These are phyloP conservation scores for Cyclocybe cylindracea DNA, from an alignment of 768 basidiomycete species.

Conservation along the genomic window DNA sequence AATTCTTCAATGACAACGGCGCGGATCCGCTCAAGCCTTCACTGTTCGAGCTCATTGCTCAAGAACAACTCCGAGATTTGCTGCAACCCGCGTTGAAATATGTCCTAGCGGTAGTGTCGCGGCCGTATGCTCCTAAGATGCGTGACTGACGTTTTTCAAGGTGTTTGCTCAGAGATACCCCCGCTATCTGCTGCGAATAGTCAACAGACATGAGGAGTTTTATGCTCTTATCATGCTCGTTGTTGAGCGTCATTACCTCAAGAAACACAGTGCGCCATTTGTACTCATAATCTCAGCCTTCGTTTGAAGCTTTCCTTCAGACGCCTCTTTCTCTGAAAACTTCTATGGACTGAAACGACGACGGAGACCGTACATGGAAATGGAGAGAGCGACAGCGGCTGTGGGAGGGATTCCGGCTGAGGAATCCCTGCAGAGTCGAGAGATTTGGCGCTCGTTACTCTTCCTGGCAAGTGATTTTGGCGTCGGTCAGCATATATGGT, in stretches of 20 bases:
- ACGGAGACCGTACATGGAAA: conserved; percentile 68
- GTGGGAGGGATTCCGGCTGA: conserved; percentile 64
- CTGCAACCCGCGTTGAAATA: conserved; percentile 96
- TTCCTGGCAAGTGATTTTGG: conserved; percentile 62
- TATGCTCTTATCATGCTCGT: conserved; percentile 88
- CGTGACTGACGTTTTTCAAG: conserved; percentile 37
- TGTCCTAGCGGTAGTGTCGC: conserved; percentile 73
- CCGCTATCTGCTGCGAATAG: conserved; percentile 85
- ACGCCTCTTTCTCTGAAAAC: conserved; percentile 92
- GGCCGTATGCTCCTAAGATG: neutral
- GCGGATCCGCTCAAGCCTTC: conserved; percentile 76
- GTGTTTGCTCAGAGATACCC: conserved; percentile 95
- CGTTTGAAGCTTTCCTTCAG: conserved; percentile 37
- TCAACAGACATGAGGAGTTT: conserved; percentile 96
- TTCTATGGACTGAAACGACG: conserved; percentile 92
- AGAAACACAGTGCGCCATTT: conserved; percentile 67
- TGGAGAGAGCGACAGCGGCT: conserved; percentile 65
- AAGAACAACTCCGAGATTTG: conserved; percentile 90
- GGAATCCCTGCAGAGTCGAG: conserved; percentile 64
- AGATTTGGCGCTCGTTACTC: conserved; percentile 76
- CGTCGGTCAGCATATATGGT: neutral
- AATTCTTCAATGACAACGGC: conserved; percentile 80
- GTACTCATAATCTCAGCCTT: neutral
- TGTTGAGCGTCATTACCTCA: conserved; percentile 89
- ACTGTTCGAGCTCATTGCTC: conserved; percentile 89